Conservation (phyloP, 208 protist species). For the Leishmania amazonensis region DNA sequence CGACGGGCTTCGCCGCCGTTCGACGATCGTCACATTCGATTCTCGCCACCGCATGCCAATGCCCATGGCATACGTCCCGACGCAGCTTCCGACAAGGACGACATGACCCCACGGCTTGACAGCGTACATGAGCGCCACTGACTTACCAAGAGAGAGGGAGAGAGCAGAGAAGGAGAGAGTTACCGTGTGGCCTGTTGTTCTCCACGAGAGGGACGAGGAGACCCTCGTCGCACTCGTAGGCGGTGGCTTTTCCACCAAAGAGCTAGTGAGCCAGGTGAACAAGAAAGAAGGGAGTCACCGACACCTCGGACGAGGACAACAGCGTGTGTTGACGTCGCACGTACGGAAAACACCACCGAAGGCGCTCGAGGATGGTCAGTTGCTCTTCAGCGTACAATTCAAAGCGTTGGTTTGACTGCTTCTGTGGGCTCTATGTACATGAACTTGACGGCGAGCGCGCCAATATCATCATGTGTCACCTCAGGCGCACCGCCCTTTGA, state of each 20-base stretch:
- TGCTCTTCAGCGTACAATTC: background rate
- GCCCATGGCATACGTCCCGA: constrained; percentile 78
- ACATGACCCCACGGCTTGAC: constrained; percentile 88
- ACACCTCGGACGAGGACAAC: background rate
- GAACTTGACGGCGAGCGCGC: background rate
- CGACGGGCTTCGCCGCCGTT: constrained; percentile 45
- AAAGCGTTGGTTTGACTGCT: constrained; percentile 1
- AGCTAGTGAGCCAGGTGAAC: too few species aligned
- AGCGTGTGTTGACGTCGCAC: background rate
- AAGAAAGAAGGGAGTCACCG: background rate
- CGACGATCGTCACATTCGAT: constrained; percentile 70
- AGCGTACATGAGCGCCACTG: constrained; percentile 64
- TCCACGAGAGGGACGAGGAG: background rate
- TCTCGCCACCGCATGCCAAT: constrained; percentile 89
- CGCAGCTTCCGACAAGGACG: constrained; percentile 62
- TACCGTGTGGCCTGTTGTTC: background rate
- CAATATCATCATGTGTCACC: background rate
- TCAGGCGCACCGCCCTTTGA: constrained; percentile 17
- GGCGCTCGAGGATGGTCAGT: background rate
- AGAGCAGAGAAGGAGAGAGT: constrained; percentile 15
- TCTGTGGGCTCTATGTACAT: constrained; percentile 2
- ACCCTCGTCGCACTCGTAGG: background rate
- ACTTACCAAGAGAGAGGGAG: constrained; percentile 6
- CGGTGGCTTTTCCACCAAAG: background rate
- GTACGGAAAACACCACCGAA: background rate